Percentiles rank a stretch among this genome's conserved stretches.
Conservation (phyloP, 148 eudicot genomes). For the Rhododendron ovatum region DNA sequence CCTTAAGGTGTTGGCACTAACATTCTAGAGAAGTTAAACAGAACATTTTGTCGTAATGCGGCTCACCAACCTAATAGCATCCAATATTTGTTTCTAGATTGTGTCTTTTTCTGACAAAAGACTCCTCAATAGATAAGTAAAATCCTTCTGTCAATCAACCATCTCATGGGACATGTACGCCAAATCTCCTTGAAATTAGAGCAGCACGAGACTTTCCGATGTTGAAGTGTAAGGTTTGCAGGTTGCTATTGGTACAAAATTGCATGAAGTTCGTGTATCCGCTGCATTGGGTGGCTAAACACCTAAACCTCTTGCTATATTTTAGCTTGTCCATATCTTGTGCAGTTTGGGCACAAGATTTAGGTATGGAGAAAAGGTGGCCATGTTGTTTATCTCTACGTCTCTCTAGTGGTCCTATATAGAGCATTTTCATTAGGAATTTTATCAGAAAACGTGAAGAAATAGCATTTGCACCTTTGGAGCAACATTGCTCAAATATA, state of each 20-base stretch:
- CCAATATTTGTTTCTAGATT: neutral
- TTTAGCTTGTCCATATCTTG: neutral
- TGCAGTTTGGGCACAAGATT: neutral
- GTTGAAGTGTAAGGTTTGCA: neutral
- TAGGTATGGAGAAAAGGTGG: neutral
- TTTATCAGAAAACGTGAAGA: neutral
- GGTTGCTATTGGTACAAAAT: neutral
- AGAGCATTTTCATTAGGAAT: neutral
- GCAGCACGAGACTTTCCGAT: neutral
- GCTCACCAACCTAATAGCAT: neutral
- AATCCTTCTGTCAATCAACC: neutral
- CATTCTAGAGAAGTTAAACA: neutral
- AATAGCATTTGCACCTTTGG: neutral
- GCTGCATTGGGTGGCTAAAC: neutral
- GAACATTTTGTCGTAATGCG: neutral
- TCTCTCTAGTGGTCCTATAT: neutral
- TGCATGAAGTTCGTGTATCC: neutral
- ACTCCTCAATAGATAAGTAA: neutral
- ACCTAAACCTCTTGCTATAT: neutral
- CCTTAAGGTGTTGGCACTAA: neutral
- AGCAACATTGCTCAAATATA: neutral
- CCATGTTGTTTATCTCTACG: neutral
- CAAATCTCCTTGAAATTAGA: neutral
- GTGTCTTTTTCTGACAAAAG: neutral
- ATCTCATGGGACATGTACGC: neutral